phyloP scores from a whole-genome alignment of 192 early-diverging fungal species.

The Podila epicladia region DNA sequence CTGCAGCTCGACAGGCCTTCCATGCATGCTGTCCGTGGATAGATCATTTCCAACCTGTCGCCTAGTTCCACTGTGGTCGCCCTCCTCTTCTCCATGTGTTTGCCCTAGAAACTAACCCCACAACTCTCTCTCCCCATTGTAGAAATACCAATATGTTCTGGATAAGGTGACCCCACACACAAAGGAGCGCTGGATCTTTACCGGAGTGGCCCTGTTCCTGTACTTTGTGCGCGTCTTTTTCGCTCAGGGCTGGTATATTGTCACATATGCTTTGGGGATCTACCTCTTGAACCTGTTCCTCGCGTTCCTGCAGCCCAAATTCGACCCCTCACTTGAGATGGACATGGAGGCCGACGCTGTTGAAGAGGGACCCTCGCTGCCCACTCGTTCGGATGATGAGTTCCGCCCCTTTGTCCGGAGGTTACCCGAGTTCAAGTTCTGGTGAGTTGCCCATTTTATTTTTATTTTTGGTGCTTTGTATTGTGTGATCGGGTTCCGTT shows the following conservation, averaged over 20 bases:
- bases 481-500: neutral
- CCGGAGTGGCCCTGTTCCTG: constrained; percentile 65
- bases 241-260: constrained; percentile 95
- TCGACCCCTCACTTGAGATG: constrained; percentile 89
- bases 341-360: constrained; percentile 71
- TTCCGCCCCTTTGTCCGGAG: constrained; percentile 97
- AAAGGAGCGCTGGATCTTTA: constrained; percentile 81
- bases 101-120: neutral
- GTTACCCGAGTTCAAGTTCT: constrained; percentile 99
- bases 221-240: constrained; percentile 84
- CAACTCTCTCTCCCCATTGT: neutral
- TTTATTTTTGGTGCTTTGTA: constrained; percentile 2
- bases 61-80: too few species aligned
- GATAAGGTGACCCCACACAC: constrained; percentile 86
- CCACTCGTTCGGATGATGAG: constrained; percentile 91
- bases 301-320: constrained; percentile 96
- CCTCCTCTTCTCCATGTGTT: neutral
- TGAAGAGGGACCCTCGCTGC: constrained; percentile 77
- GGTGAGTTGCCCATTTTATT: constrained; percentile 72
- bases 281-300: constrained; percentile 96
- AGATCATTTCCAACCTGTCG: too few species aligned
- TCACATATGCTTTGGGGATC: constrained; percentile 93
- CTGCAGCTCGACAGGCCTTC: too few species aligned
- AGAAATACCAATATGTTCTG: constrained; percentile 84
- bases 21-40: too few species aligned